Base-by-base conservation (phyloP, 1,284 basidiomycete genomes). In the Malassezia brasiliensis region DNA sequence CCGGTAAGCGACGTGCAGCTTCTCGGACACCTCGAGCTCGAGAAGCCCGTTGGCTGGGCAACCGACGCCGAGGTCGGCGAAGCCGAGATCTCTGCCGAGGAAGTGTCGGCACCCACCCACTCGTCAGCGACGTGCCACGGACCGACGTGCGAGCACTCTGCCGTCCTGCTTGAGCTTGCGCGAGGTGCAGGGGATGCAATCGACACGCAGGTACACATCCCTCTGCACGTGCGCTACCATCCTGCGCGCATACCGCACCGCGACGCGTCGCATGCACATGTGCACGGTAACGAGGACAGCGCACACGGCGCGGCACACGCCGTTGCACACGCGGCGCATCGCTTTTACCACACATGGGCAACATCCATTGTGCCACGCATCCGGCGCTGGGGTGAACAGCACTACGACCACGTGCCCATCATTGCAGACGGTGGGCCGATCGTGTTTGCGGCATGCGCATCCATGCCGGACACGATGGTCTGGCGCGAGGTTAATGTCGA, bases 141-240 rank as follows among this genome's bases (percentile, higher is more conserved):
- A 19, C 14, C 31, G 3, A 20, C 14, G 12, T 56, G 54, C n/a
- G 54, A 56, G 37, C 44, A 50, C n/a, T 42, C 55, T 1, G 50
- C 55, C 1, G 32, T 56, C 11, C 55, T 56, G 8, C 34, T 56
- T 10, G 34, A 22, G 40, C 50, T 52, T 6, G 54, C 46, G 20
- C n/a, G 12, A 9, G 14, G n/a, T n/a, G 20, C 45, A 5, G 25
- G 32, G 15, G 20, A 25, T n/a, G 32, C 42, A 38, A 4, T 9
- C 19, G 25, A 8, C 11, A 41, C 39, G 11, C 17, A 17, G 5
- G 10, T 39, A 3, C 15, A 31, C 9, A 17, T 50, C n/a, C 55
- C 55, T 9, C 40, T 56, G 34, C 55, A 56, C 40, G 20, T 52
- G 45, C 55, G 55, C 25, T 56, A 56, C 40, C n/a, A 39, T 3